These are phyloP conservation scores for Boletus vermiculosoides DNA, from an alignment of 768 basidiomycete species.

Conservation along the genomic window DNA sequence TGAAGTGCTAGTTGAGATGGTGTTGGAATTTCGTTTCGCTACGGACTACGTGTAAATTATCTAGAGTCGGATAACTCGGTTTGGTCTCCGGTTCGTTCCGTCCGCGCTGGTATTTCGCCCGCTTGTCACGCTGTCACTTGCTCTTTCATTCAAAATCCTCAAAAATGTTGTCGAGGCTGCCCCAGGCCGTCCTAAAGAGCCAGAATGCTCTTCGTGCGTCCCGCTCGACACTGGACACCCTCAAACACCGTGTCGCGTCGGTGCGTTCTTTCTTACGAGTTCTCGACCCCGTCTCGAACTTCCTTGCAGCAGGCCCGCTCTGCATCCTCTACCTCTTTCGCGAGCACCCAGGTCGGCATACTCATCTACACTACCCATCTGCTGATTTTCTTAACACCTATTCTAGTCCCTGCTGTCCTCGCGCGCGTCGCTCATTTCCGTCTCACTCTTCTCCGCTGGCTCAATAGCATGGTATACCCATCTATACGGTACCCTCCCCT, in stretches of 20 bases:
- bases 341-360: constrained; percentile 60
- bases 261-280: constrained; percentile 38
- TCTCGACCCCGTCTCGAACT: constrained; percentile 11
- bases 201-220: constrained; percentile 47
- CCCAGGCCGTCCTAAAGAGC: constrained; percentile 67
- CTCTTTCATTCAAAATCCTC: constrained; percentile 44
- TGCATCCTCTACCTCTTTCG: constrained; percentile 62
- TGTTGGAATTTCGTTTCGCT: constrained; percentile 3
- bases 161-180: constrained; percentile 85
- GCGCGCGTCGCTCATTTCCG: constrained; percentile 70
- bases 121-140: constrained; percentile 42
- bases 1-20: constrained; percentile 11
- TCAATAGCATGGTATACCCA: constrained; percentile 97
- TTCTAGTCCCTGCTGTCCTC: constrained; percentile 64
- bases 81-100: constrained; percentile 52
- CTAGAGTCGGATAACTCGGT: constrained; percentile 17
- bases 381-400: neutral
- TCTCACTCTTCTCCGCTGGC: constrained; percentile 76
- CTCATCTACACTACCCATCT: neutral
- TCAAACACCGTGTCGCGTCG: constrained; percentile 47
- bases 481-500: constrained; percentile 86
- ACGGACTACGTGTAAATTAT: constrained; percentile 32
- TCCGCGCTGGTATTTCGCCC: constrained; percentile 34
- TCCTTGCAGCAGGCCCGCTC: constrained; percentile 57
- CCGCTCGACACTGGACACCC: constrained; percentile 41